phyloP scores from a whole-genome alignment of 192 early-diverging fungal genomes.

The Jimgerdemannia flammicorona region DNA sequence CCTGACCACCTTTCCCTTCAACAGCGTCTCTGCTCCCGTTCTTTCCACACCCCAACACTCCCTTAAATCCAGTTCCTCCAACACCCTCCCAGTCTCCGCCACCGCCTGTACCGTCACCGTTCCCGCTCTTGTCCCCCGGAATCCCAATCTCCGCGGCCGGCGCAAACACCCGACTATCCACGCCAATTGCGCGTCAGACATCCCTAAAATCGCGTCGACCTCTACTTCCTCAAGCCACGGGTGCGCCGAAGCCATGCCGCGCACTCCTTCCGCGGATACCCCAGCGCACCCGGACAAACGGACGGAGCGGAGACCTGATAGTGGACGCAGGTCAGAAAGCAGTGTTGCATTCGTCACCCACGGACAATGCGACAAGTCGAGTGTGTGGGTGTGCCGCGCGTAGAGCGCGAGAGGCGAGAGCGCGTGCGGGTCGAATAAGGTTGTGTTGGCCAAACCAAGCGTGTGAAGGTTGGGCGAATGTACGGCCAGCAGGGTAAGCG shows the following conservation, averaged over 20 bases:
- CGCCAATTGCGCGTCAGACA: not conserved
- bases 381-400: too few species aligned
- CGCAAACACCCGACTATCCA: not conserved
- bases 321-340: not conserved
- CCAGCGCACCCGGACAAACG: not conserved
- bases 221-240: not conserved
- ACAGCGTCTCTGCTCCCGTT: not conserved
- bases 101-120: not conserved
- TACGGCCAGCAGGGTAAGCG: not conserved
- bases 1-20: not conserved
- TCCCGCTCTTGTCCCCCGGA: not conserved
- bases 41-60: not conserved
- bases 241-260: not conserved
- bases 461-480: not conserved
- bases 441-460: not conserved
- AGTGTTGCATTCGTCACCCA: not conserved
- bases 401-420: not conserved
- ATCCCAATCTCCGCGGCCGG: not conserved
- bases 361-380: not conserved
- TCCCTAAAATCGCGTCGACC: not conserved
- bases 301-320: not conserved
- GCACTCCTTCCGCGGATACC: not conserved
- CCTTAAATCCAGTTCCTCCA: not conserved
- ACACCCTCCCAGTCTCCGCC: not conserved
- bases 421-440: not conserved